Evolutionary conservation across 163 green algal species (phyloP).

Genomic region (Scenedesmus sp.): DNA sequence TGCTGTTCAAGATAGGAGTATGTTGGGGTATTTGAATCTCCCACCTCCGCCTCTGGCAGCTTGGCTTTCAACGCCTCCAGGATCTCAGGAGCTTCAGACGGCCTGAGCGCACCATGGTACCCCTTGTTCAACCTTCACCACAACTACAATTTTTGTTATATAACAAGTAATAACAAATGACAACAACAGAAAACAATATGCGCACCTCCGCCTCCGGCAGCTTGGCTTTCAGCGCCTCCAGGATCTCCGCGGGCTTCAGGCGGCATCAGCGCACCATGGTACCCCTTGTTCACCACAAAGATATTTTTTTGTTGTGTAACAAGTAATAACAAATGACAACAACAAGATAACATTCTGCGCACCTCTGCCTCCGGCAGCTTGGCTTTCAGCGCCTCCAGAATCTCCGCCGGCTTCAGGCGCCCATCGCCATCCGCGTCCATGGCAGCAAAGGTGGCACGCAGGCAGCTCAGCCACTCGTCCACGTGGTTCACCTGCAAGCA

Average conservation of each 20-base stretch:
- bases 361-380: constrained; percentile 89
- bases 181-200: constrained; percentile 42
- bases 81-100: constrained; percentile 77
- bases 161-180: too few species aligned
- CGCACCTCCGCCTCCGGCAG: constrained; percentile 84
- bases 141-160: too few species aligned
- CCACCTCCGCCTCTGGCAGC: constrained; percentile 84
- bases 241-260: constrained; percentile 81
- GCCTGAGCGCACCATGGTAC: too few species aligned
- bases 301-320: too few species aligned
- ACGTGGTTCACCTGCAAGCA: constrained; percentile 74
- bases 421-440: constrained; percentile 86
- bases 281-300: too few species aligned
- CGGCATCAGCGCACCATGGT: constrained; percentile 13
- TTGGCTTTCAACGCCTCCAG: constrained; percentile 90
- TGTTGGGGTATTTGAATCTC: too few species aligned
- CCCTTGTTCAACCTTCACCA: too few species aligned
- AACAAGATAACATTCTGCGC: too few species aligned
- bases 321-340: constrained; percentile 44
- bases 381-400: constrained; percentile 90
- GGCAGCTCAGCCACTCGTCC: constrained; percentile 85
- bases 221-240: constrained; percentile 90
- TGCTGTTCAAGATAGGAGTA: not conserved
- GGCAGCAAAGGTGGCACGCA: constrained; percentile 76
- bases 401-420: constrained; percentile 77